A percentile compares a stretch with the other conserved stretches of the same genome.
Evolutionary conservation across 2,329 filamentous ascomycete species (phyloP).

Genomic region (Paradendryphiella salina): DNA sequence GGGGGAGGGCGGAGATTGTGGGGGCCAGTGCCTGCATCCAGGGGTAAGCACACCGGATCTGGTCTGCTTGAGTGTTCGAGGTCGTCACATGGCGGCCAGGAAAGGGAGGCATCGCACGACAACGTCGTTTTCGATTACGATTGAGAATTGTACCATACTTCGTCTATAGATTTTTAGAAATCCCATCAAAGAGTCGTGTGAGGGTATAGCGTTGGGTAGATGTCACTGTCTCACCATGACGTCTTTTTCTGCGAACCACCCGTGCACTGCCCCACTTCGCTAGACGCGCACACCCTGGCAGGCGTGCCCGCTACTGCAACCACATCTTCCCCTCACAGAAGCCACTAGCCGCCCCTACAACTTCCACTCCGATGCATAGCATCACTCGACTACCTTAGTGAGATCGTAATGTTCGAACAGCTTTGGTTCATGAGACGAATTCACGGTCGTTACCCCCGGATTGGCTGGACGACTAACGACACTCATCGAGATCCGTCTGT

Average conservation of each 20-base stretch:
- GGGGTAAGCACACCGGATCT: too few species aligned
- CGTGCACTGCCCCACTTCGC: neutral
- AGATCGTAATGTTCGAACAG: neutral
- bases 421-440: neutral
- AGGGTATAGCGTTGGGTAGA: neutral
- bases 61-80: too few species aligned
- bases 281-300: too few species aligned
- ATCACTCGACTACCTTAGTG: neutral
- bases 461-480: neutral
- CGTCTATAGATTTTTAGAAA: neutral
- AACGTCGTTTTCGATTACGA: neutral
- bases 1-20: neutral
- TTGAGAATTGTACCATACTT: neutral
- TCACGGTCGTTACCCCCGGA: neutral
- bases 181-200: neutral
- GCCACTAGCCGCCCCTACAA: neutral
- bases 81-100: neutral
- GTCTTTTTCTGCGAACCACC: neutral
- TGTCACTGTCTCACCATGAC: neutral
- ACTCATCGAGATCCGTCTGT: conserved; percentile 1
- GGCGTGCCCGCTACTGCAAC: neutral
- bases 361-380: neutral
- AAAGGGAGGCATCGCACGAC: neutral
- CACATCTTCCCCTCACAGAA: neutral
- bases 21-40: too few species aligned